Evolutionary conservation across 164 flowering plant genomes (phyloP).

Genomic region (Umbilicus rupestris): DNA sequence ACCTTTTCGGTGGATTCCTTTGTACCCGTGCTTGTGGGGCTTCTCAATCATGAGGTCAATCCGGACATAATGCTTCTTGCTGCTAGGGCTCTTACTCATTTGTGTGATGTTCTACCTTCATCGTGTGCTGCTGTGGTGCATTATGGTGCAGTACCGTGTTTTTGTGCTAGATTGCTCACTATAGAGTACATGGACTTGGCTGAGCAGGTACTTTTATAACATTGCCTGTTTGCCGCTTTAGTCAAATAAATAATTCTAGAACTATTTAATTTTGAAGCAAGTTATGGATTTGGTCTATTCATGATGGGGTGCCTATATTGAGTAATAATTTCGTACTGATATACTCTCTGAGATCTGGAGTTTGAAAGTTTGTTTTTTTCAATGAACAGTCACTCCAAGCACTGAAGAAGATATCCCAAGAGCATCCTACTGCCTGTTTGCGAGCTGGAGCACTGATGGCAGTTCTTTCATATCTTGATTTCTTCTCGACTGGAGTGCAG

Average conservation of each 20-base stretch:
- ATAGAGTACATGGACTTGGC: slow-evolving; percentile 99
- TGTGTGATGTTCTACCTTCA: slow-evolving; percentile 91
- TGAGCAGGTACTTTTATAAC: slow-evolving; percentile 61
- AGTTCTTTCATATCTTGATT: slow-evolving; percentile 90
- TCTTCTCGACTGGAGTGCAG: slow-evolving; percentile 99
- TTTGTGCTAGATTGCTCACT: slow-evolving; percentile 79
- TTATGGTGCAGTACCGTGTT: slow-evolving; percentile 83
- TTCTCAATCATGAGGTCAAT: slow-evolving; percentile 87
- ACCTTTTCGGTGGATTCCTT: slow-evolving; percentile 93
- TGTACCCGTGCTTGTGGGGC: slow-evolving; percentile 89
- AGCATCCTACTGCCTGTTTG: slow-evolving; percentile 98
- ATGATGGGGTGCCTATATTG: not conserved
- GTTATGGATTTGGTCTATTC: not conserved
- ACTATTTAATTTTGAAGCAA: not conserved
- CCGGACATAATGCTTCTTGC: slow-evolving; percentile 98
- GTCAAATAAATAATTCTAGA: not conserved
- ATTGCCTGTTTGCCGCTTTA: not conserved
- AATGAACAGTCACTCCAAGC: slow-evolving; percentile 88
- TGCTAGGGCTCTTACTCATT: slow-evolving; percentile 87
- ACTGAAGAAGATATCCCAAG: slow-evolving; percentile 92
- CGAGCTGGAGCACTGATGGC: slow-evolving; percentile 99
- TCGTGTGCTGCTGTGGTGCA: slow-evolving; percentile 97
- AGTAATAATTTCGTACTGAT: not conserved
- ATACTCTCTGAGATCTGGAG: slow-evolving; percentile 1
- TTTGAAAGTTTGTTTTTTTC: slow-evolving; percentile 1